Base-by-base conservation (phyloP, 1,284 basidiomycete genomes). In the Malassezia sympodialis region DNA sequence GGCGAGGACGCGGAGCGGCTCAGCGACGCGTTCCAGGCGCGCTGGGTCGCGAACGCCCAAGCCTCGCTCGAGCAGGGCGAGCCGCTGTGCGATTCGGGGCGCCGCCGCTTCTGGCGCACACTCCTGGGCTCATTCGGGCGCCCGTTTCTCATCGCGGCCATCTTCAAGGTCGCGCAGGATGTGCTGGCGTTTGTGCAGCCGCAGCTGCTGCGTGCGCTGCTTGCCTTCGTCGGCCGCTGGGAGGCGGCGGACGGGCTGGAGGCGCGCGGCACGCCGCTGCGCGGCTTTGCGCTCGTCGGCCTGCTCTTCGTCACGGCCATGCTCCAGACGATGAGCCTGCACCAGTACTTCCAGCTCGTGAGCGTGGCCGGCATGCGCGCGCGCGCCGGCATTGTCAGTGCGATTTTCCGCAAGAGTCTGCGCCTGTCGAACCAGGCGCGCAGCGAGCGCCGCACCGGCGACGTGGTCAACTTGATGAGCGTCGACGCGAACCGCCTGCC, bases 391-490 rank as follows among this genome's bases (percentile, higher is more conserved):
- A 80, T 96, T 19, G 82, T 96, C 32, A 84, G 84, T 0, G 81
- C 82, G 0, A 87, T 93, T 51, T 96, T 91, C 78, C 79, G 84
- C 59, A 94, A 96, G 75, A 82, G 88, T 0, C 79, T 96, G 19
- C 80, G 87, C 1, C 80, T 96, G 19, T 88, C 87, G 8, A 89
- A 85, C 63, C 85, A 89, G 56, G 89, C 88, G 68, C 82, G 85
- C 4, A 80, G 80, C 5, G 68, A 77, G 12, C 82, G 86, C 32
- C 82, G 86, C 0, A 84, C 87, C n/a, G 91, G 91, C 4, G 90
- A 96, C 69, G 90, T 94, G 47, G 88, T 94, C 63, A 96, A 96
- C 72, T 76, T 94, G 26, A 91, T 93, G 86, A 85, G 84, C 11
- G 87, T 93, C 28, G 76, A 77, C 50, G 84, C 89, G 0, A 86